Evolutionary conservation across 2,329 filamentous ascomycete genomes (phyloP).

Genomic region (Penicillium sp.): DNA sequence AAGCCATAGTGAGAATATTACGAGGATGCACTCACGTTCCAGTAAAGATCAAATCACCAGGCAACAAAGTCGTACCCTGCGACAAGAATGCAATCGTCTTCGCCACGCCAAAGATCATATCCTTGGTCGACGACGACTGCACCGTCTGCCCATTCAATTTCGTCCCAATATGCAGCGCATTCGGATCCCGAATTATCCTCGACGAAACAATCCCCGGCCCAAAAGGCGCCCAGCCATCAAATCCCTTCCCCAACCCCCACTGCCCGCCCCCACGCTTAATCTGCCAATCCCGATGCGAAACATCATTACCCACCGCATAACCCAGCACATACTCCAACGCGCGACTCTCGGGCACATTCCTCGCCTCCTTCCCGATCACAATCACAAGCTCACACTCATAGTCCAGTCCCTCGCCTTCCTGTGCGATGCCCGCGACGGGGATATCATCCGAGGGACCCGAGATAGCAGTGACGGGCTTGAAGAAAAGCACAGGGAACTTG

Average conservation of each 20-base stretch:
- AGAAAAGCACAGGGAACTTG: constrained; percentile 73
- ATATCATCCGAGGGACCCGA: constrained; percentile 67
- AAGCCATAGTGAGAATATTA: background rate
- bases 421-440: constrained; percentile 67
- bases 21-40: constrained; percentile 46
- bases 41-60: constrained; percentile 49
- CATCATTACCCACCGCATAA: constrained; percentile 75
- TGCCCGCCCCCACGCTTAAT: constrained; percentile 68
- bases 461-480: constrained; percentile 70
- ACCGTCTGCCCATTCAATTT: constrained; percentile 54
- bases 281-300: constrained; percentile 81
- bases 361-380: constrained; percentile 69
- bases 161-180: constrained; percentile 49
- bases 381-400: constrained; percentile 81
- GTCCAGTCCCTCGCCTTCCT: constrained; percentile 68
- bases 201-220: constrained; percentile 71
- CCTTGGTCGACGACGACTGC: constrained; percentile 54
- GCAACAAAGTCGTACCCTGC: constrained; percentile 46
- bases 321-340: constrained; percentile 75
- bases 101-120: constrained; percentile 54
- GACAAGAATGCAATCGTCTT: constrained; percentile 53
- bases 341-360: constrained; percentile 65
- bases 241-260: constrained; percentile 73
- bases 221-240: constrained; percentile 74
- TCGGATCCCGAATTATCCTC: constrained; percentile 50